Base-by-base conservation (phyloP, 1,284 basidiomycete species). In the Puccinia hordei region DNA sequence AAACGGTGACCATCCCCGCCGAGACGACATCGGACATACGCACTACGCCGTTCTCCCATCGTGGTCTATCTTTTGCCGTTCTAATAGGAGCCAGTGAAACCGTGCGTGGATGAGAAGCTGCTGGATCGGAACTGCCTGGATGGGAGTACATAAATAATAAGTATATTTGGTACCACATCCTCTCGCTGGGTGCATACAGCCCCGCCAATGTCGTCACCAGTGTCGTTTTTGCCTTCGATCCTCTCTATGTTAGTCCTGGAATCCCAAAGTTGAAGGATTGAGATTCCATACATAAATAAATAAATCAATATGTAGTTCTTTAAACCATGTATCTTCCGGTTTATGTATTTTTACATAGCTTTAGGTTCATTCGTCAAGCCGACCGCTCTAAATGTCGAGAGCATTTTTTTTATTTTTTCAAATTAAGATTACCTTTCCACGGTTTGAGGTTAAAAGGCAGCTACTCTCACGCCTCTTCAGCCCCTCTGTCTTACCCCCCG, bases 101-200 rank as follows among this genome's bases (percentile, higher is more conserved):
- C 46, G 46, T 49, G 53, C 53, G 12, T 55, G 53, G 22, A 55
- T n/a, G 53, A 55, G n/a, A 55, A 55, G n/a, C 53, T 8, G 53
- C n/a, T 55, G 51, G 4, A 55, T 55, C 53, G 53, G 24, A 55
- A 55, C 19, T 55, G 53, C 53, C n/a, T 55, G n/a, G 53, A 55
- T 55, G 53, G 2, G 53, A n/a, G n/a, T n/a, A n/a, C n/a, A n/a
- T n/a, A n/a, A n/a, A n/a, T n/a, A n/a, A n/a, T n/a, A n/a, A 55
- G 53, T 55, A 55, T 55, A 4, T 55, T 17, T 55, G 4, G 38
- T 41, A 41, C 38, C 38, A 41, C 38, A 41, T 41, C 53, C 4
- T 27, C n/a, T 24, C 12, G 53, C 53, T 55, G 53, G 53, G 53
- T 55, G 24, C 46, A 27, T 55, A 27, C 53, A 55, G 53, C 24